Evolutionary conservation across 345 rosid genomes (phyloP).

Genomic region (Populus ilicifolia): DNA sequence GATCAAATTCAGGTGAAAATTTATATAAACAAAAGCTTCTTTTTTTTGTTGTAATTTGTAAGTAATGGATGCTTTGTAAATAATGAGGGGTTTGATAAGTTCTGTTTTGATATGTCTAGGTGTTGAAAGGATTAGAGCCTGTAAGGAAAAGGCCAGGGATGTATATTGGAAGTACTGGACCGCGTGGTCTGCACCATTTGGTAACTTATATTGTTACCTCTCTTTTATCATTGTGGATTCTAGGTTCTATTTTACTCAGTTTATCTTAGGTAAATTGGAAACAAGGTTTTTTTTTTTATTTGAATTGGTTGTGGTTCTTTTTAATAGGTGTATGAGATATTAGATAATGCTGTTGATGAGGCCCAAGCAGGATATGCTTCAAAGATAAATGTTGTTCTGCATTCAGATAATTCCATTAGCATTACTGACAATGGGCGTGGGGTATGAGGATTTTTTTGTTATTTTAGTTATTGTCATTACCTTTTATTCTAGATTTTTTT

Average conservation of each 20-base stretch:
- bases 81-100: background rate
- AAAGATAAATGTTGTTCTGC: slow-evolving; percentile 59
- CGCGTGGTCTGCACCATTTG: slow-evolving; percentile 99
- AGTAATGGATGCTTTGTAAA: background rate
- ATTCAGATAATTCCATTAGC: slow-evolving; percentile 78
- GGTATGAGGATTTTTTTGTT: slow-evolving; percentile 46
- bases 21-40: background rate
- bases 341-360: slow-evolving; percentile 97
- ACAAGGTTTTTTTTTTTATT: background rate
- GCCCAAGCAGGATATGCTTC: slow-evolving; percentile 98
- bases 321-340: slow-evolving; percentile 84
- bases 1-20: slow-evolving; percentile 80
- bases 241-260: background rate
- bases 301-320: slow-evolving; percentile 12
- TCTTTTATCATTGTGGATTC: background rate
- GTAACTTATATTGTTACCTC: slow-evolving; percentile 33
- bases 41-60: background rate
- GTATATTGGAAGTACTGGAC: slow-evolving; percentile 98
- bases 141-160: slow-evolving; percentile 98
- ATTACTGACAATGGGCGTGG: slow-evolving; percentile 93
- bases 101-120: slow-evolving; percentile 39
- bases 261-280: background rate
- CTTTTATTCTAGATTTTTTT: background rate
- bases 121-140: slow-evolving; percentile 93
- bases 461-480: background rate